Evolutionary conservation across 108 stramenopile species (phyloP).

Genomic region (Cyclotella kingstonii): DNA sequence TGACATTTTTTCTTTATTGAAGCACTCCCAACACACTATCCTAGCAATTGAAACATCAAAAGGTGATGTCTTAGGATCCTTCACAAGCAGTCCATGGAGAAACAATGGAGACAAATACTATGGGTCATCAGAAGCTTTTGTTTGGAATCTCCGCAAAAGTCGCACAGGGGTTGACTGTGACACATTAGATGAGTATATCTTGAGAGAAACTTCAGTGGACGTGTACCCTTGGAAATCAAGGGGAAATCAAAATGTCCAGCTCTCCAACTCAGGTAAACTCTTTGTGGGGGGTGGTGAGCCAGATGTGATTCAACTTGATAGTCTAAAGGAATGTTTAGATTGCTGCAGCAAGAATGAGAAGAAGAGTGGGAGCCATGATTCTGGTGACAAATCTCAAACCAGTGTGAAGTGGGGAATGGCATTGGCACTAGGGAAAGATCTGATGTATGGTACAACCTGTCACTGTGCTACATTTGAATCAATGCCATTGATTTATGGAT

Average conservation of each 20-base stretch:
- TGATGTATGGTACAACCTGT: slow-evolving; percentile 25
- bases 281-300: slow-evolving; percentile 34
- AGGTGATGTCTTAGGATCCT: slow-evolving; percentile 26
- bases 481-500: slow-evolving; percentile 1
- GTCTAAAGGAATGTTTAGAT: neutral
- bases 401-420: slow-evolving; percentile 25
- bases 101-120: slow-evolving; percentile 45
- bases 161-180: slow-evolving; percentile 10
- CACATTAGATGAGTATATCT: slow-evolving; percentile 23
- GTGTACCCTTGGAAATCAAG: slow-evolving; percentile 18
- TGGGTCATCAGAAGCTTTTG: slow-evolving; percentile 60
- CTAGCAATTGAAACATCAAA: slow-evolving; percentile 23
- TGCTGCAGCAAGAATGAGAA: neutral
- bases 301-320: slow-evolving; percentile 5
- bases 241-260: slow-evolving; percentile 32
- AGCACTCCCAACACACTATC: slow-evolving; percentile 12
- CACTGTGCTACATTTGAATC: slow-evolving; percentile 31
- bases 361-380: too few relatives aligned
- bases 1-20: neutral
- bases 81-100: slow-evolving; percentile 23
- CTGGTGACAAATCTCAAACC: too few relatives aligned
- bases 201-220: slow-evolving; percentile 30
- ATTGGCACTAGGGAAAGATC: slow-evolving; percentile 25
- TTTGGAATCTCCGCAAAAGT: slow-evolving; percentile 60
- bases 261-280: slow-evolving; percentile 19